A percentile compares a stretch with the other conserved stretches of the same genome.
phyloP scores from a whole-genome alignment of 208 protist genomes.

The Leishmania guyanensis region DNA sequence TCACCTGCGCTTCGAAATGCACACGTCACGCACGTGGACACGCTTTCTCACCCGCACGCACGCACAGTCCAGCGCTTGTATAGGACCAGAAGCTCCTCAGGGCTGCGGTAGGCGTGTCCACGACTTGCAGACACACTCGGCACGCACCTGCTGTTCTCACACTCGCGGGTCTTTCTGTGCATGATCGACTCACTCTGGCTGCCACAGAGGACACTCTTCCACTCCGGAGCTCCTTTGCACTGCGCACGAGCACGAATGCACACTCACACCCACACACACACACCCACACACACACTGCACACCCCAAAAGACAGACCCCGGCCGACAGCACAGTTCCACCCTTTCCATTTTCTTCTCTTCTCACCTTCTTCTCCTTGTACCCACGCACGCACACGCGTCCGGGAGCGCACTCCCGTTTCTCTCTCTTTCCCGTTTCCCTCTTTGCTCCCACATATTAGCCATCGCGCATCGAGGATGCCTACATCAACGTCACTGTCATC shows the following conservation, averaged over 20 bases:
- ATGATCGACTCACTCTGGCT: neutral
- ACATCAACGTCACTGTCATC: neutral
- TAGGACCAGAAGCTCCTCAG: neutral
- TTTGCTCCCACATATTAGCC: neutral
- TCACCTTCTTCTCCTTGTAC: neutral
- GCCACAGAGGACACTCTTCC: neutral
- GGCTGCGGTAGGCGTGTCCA: neutral
- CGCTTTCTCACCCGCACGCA: neutral
- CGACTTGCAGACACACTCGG: neutral
- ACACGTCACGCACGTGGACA: neutral
- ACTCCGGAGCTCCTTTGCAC: neutral
- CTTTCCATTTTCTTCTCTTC: neutral
- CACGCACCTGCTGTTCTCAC: neutral
- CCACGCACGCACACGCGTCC: neutral
- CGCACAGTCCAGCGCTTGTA: neutral
- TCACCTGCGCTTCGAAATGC: conserved; percentile 2
- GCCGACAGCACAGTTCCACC: neutral
- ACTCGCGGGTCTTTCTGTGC: neutral
- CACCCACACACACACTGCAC: neutral
- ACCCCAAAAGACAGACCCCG: too few species aligned
- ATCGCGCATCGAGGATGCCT: neutral
- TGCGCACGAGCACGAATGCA: neutral
- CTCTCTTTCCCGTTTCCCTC: neutral
- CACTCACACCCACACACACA: neutral
- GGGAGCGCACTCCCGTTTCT: neutral